phyloP scores from a whole-genome alignment of 73 alveolate species.

The Loxodes magnus region DNA sequence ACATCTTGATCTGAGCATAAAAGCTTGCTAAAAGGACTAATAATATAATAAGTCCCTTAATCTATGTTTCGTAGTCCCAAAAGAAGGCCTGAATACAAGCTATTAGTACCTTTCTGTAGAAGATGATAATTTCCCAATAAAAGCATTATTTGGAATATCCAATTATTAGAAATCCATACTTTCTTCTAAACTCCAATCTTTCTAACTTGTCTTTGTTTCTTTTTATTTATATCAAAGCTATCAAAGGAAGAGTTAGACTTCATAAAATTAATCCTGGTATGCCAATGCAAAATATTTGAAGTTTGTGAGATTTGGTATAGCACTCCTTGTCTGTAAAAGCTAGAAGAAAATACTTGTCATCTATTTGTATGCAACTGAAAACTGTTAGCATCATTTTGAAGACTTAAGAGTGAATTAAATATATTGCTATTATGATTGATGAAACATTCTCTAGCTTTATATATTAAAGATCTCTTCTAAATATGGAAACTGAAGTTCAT shows the following conservation, averaged over 20 bases:
- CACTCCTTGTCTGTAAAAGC: constrained; percentile 29
- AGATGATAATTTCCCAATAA: constrained; percentile 47
- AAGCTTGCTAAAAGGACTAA: neutral
- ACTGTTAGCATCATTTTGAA: constrained; percentile 33
- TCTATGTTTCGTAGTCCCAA: neutral
- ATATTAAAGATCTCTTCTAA: constrained; percentile 12
- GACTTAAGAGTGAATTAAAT: constrained; percentile 37
- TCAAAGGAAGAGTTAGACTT: neutral
- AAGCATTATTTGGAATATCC: constrained; percentile 33
- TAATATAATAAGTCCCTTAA: neutral
- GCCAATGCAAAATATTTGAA: constrained; percentile 12
- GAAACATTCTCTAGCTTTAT: constrained; percentile 22
- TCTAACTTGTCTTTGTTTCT: neutral
- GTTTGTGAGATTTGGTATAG: constrained; percentile 11
- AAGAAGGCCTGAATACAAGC: constrained; percentile 25
- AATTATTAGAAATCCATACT: constrained; percentile 43
- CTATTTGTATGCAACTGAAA: constrained; percentile 37
- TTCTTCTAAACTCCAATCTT: constrained; percentile 28
- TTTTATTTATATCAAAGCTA: neutral
- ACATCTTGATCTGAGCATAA: neutral
- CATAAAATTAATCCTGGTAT: constrained; percentile 31
- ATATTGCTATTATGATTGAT: constrained; percentile 26
- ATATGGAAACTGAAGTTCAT: constrained; percentile 16
- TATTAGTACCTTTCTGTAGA: constrained; percentile 36
- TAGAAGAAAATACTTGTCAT: constrained; percentile 21